Evolutionary conservation across 1,284 basidiomycete species (phyloP), one percentile per base, ranked within the genome.

Genomic region (Ceratobasidium sp.): DNA sequence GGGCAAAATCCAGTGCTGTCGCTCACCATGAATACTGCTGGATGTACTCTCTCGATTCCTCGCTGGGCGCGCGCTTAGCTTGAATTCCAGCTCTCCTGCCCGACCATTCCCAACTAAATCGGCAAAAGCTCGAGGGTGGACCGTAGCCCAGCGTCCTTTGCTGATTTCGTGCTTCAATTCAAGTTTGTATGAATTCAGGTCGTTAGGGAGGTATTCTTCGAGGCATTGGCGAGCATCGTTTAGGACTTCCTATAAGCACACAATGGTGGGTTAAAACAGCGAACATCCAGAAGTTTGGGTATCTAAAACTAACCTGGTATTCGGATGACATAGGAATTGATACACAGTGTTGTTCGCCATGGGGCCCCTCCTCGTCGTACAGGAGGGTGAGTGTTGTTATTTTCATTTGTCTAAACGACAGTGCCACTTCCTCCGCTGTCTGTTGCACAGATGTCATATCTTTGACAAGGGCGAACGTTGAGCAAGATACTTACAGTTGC

Each of bases 191-290:
- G 27, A 27, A 35, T 64, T 47, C 35, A 32, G 50, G 27, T 65
- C 31, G 6, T 40, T 17, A 7, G 62, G 62, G 17, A 65, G 62
- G 27, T 42, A 35, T 22, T 65, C 62, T 32, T 65, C 62, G 27
- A 65, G 54, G 32, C 62, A 65, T 43, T 65, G 47, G 38, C 62
- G 50, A n/a, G 62, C 35, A 31, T 38, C 35, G n/a, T 65, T 50
- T 4, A 65, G 49, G 1, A 50, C 50, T 12, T 65, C 62, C 62
- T 65, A 31, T 40, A 49, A 20, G 34, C 38, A 34, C 10, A 22
- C 29, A 43, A 22, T 1, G 17, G 8, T 6, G 34, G 22, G 43
- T 32, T 6, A 47, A 31, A 25, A 45, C 57, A 31, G 10, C 8
- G 20, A 25, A 49, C 8, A n/a, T 7, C 15, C 6, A 47, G 29